A percentile compares a stretch with the other conserved stretches of the same genome.
Evolutionary conservation across 169 alveolate genomes (phyloP).

Genomic region (Plasmodium yoelii): DNA sequence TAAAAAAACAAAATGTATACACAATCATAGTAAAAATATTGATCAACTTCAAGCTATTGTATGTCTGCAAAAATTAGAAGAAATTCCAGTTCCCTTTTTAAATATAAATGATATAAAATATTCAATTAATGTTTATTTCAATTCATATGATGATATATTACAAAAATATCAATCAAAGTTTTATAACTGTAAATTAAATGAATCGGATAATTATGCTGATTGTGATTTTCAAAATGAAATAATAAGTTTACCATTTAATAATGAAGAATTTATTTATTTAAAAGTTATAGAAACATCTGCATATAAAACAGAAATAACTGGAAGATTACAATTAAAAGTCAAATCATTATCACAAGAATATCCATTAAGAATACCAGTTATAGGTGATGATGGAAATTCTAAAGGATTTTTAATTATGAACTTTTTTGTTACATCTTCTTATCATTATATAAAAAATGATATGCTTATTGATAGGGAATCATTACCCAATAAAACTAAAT

Average conservation of each 20-base stretch:
- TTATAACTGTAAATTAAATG: constrained; percentile 77
- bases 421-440: constrained; percentile 77
- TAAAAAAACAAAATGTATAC: neutral
- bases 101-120: constrained; percentile 76
- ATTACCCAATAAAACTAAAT: constrained; percentile 55
- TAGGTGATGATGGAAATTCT: constrained; percentile 81
- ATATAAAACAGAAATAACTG: constrained; percentile 79
- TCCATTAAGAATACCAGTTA: constrained; percentile 82
- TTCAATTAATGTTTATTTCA: constrained; percentile 82
- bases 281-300: constrained; percentile 82
- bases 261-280: constrained; percentile 81
- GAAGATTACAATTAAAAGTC: constrained; percentile 83
- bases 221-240: constrained; percentile 84
- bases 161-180: constrained; percentile 76
- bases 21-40: constrained; percentile 3
- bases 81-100: constrained; percentile 77
- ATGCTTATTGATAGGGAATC: constrained; percentile 52
- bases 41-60: constrained; percentile 64
- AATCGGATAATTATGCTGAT: constrained; percentile 63
- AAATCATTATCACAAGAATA: constrained; percentile 81
- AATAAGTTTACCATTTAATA: constrained; percentile 82
- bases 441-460: constrained; percentile 78
- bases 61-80: constrained; percentile 81
- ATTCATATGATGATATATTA: constrained; percentile 81
- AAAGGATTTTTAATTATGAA: constrained; percentile 82